Percentiles rank a stretch among this genome's conserved stretches.
These are phyloP conservation scores for Saksenaea vasiformis DNA, from an alignment of 371 early-diverging fungal species.

Conservation along the genomic window DNA sequence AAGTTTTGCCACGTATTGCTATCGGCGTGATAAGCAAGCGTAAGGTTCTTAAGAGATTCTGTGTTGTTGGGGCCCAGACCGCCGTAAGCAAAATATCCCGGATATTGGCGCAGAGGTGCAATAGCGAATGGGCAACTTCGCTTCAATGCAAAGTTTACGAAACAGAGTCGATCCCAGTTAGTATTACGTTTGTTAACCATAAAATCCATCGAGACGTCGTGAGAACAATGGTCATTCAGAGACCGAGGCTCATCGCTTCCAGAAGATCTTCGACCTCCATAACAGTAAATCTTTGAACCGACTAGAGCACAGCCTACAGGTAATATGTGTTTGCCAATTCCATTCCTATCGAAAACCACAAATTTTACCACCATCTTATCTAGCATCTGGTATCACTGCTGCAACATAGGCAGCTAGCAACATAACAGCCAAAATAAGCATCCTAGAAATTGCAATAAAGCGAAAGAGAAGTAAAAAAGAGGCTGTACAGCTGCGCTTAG, in stretches of 20 bases:
- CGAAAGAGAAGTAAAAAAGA: too few species aligned
- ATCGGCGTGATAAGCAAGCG: background rate
- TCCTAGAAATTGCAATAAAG: background rate
- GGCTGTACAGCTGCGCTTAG: too few species aligned
- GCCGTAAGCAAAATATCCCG: background rate
- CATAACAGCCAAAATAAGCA: background rate
- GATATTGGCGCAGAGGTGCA: background rate
- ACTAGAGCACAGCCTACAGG: constrained; percentile 7
- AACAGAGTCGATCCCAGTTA: background rate
- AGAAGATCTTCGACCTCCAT: constrained; percentile 8
- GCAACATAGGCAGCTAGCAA: background rate
- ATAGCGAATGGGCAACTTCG: background rate
- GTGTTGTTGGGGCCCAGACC: background rate
- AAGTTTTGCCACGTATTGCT: background rate
- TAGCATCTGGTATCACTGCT: background rate
- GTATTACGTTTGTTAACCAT: background rate
- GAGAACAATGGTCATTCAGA: background rate
- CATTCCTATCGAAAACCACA: background rate
- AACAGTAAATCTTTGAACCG: constrained; percentile 7
- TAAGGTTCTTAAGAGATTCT: background rate
- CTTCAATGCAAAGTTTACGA: background rate
- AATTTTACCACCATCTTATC: background rate
- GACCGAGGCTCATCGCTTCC: background rate
- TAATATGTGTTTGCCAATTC: background rate
- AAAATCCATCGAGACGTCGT: background rate